Percentiles rank a stretch among this genome's conserved stretches.
phyloP scores from a whole-genome alignment of 2,329 filamentous ascomycete genomes.

The Trichoderma atroviride region DNA sequence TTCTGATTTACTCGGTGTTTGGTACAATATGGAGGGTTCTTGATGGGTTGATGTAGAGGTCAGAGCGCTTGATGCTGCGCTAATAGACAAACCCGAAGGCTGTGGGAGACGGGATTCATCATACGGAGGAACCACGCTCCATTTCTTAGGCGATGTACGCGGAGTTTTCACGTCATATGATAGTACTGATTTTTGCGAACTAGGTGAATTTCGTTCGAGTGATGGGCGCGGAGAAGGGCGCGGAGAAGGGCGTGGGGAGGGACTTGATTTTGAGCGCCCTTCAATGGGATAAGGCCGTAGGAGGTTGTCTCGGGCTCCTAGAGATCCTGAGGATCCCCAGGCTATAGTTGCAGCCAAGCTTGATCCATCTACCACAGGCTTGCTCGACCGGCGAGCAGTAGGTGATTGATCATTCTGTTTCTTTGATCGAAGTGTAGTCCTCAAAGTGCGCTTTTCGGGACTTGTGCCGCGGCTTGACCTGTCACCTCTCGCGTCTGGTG shows the following conservation, averaged over 20 bases:
- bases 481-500: constrained; percentile 39
- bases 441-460: constrained; percentile 64
- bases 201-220: constrained; percentile 39
- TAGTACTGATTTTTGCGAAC: constrained; percentile 54
- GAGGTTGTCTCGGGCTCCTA: constrained; percentile 46
- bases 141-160: constrained; percentile 35
- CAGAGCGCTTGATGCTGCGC: constrained; percentile 59
- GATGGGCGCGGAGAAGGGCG: constrained; percentile 32
- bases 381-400: constrained; percentile 46
- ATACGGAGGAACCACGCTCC: constrained; percentile 47
- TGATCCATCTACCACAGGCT: constrained; percentile 53
- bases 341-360: constrained; percentile 67
- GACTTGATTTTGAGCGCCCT: constrained; percentile 32
- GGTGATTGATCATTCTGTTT: constrained; percentile 50
- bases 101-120: constrained; percentile 32
- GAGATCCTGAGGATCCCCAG: constrained; percentile 54
- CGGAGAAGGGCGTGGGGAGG: constrained; percentile 29
- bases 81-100: constrained; percentile 55
- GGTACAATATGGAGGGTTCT: constrained; percentile 28
- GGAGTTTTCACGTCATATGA: constrained; percentile 40
- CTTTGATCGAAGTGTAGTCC: constrained; percentile 60
- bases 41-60: constrained; percentile 38
- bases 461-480: constrained; percentile 54
- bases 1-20: constrained; percentile 7
- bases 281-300: constrained; percentile 32